Evolutionary conservation across 805 yeast species (phyloP).

Genomic region (Ogataea naganishii): DNA sequence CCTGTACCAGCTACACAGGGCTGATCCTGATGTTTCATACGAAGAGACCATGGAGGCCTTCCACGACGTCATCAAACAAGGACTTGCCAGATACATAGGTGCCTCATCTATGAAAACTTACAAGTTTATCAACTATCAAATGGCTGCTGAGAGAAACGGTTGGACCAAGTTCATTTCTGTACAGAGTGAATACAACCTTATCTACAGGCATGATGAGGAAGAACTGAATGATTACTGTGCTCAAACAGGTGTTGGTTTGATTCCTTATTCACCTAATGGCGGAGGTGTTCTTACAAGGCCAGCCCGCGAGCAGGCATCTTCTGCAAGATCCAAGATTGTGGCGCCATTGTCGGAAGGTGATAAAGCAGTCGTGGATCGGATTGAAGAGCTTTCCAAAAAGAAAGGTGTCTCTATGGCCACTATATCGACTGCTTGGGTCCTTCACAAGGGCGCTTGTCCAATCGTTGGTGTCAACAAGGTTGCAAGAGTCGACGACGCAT

Average conservation of each 20-base stretch:
- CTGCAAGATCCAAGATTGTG: conserved; percentile 3
- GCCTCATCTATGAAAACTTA: conserved; percentile 53
- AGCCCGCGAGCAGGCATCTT: no score
- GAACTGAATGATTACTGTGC: conserved; percentile 51
- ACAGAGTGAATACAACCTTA: conserved; percentile 50
- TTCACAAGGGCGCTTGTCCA: conserved; percentile 43
- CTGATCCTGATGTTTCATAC: conserved; percentile 38
- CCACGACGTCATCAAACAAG: conserved; percentile 39
- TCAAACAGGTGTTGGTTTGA: conserved; percentile 42
- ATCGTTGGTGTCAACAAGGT: conserved; percentile 46
- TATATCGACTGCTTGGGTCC: conserved; percentile 46
- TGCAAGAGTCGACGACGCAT: conserved; percentile 43
- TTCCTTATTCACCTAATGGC: conserved; percentile 57
- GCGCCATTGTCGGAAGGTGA: conserved; percentile 14
- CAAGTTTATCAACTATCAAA: conserved; percentile 47
- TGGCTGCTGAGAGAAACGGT: conserved; percentile 43
- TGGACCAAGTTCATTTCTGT: conserved; percentile 53
- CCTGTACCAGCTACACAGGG: conserved; percentile 48
- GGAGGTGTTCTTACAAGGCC: conserved; percentile 50
- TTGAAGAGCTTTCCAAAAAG: conserved; percentile 46
- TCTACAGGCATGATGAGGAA: conserved; percentile 55
- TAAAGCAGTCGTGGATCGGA: conserved; percentile 33
- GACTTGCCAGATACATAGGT: conserved; percentile 47
- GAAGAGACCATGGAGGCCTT: conserved; percentile 50
- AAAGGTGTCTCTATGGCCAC: conserved; percentile 42